Evolutionary conservation across 2,329 filamentous ascomycete species (phyloP).

Genomic region (Cladosporium sp.): DNA sequence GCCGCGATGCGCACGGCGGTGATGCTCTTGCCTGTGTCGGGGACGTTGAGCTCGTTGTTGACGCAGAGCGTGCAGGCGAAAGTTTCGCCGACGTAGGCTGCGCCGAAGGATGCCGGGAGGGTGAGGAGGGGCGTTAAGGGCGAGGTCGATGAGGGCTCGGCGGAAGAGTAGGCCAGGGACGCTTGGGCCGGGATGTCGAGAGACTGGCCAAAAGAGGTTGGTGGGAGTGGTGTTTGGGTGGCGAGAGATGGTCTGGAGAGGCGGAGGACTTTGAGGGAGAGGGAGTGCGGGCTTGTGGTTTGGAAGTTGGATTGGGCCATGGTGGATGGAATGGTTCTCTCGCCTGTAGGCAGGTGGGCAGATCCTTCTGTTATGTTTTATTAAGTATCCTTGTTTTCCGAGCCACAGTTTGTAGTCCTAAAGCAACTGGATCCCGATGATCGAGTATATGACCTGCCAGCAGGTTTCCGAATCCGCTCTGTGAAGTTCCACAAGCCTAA

Average conservation of each 20-base stretch:
- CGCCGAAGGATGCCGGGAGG: constrained; percentile 86
- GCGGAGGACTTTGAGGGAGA: constrained; percentile 80
- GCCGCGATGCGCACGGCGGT: constrained; percentile 80
- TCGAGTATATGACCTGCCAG: not conserved
- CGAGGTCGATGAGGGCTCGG: constrained; percentile 50
- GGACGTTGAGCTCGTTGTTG: constrained; percentile 71
- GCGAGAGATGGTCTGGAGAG: constrained; percentile 80
- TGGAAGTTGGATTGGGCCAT: constrained; percentile 3
- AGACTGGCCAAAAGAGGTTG: constrained; percentile 48
- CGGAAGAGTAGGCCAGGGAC: constrained; percentile 69
- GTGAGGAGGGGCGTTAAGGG: constrained; percentile 67
- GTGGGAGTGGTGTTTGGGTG: constrained; percentile 64
- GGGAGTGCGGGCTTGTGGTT: constrained; percentile 62
- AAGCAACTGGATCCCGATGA: not conserved
- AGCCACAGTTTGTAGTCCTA: not conserved
- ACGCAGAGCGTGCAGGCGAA: constrained; percentile 94
- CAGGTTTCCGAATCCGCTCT: not conserved
- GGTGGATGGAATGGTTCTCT: not conserved
- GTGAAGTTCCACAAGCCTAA: not conserved
- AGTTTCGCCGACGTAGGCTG: constrained; percentile 91
- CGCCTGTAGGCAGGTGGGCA: not conserved
- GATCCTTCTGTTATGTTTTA: not conserved
- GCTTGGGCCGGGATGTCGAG: constrained; percentile 60
- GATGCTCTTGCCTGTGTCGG: constrained; percentile 51
- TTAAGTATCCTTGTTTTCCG: not conserved